Conservation (phyloP, 129 eudicot genomes). For the Silybum marianum region DNA sequence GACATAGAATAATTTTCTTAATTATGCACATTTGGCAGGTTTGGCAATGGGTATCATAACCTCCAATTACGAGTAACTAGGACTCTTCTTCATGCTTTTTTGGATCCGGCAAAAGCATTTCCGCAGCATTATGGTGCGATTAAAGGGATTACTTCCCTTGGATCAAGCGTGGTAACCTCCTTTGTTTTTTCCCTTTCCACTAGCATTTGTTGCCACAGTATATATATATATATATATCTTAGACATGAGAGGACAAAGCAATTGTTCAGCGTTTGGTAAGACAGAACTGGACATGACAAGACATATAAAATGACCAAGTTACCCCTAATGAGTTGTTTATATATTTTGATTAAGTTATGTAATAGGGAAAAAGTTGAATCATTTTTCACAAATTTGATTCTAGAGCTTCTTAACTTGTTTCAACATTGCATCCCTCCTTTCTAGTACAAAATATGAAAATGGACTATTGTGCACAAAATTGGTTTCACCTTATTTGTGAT, state of each 20-base stretch:
- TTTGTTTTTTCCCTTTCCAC: constrained; percentile 1
- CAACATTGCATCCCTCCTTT: background rate
- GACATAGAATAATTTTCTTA: background rate
- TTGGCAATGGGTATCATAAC: constrained; percentile 88
- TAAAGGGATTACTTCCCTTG: constrained; percentile 80
- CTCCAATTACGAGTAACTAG: constrained; percentile 91
- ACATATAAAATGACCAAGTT: too few relatives aligned
- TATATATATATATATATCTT: too few relatives aligned
- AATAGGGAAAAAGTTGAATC: background rate
- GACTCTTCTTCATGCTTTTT: constrained; percentile 84
- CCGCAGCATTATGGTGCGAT: constrained; percentile 98
- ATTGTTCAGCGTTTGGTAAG: too few relatives aligned
- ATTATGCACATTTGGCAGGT: constrained; percentile 48
- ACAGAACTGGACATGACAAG: too few relatives aligned
- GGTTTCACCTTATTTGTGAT: background rate
- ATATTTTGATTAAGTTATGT: too few relatives aligned
- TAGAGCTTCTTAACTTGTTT: background rate
- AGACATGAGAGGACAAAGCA: too few relatives aligned
- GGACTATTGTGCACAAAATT: background rate
- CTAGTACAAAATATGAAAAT: background rate
- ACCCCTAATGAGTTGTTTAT: too few relatives aligned
- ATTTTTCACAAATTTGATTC: background rate
- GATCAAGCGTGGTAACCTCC: constrained; percentile 69
- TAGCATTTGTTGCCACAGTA: background rate
- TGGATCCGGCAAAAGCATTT: constrained; percentile 79